Evolutionary conservation across 495 filamentous ascomycete genomes (phyloP).

Genomic region (Penicillium waksmanii): DNA sequence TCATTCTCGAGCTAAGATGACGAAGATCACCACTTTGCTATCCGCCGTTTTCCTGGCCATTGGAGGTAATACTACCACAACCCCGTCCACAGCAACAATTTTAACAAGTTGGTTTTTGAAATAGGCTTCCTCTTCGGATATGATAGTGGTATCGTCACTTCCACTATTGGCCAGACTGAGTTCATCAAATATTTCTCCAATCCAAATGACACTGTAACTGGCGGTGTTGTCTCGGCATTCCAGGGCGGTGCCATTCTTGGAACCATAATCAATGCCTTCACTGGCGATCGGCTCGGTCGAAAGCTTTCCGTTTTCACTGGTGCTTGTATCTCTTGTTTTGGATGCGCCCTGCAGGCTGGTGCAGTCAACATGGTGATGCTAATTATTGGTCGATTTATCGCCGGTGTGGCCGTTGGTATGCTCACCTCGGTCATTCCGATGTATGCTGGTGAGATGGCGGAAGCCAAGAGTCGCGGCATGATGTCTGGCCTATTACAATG

Average conservation of each 20-base stretch:
- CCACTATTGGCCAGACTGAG: conserved; percentile 40
- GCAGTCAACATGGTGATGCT: conserved; percentile 52
- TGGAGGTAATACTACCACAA: conserved; percentile 23
- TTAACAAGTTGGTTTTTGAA: not conserved
- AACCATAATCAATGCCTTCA: conserved; percentile 45
- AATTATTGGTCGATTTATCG: conserved; percentile 50
- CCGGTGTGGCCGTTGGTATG: conserved; percentile 51
- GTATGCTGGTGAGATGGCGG: conserved; percentile 35
- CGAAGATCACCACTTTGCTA: conserved; percentile 25
- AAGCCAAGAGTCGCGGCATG: conserved; percentile 26
- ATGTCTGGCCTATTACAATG: conserved; percentile 34
- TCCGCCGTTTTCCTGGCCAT: conserved; percentile 32
- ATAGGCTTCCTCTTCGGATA: conserved; percentile 40
- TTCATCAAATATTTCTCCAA: conserved; percentile 46
- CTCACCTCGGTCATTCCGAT: conserved; percentile 50
- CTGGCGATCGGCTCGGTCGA: conserved; percentile 47
- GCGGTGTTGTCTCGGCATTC: conserved; percentile 54
- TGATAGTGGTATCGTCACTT: conserved; percentile 47
- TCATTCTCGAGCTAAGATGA: conserved; percentile 8
- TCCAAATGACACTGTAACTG: conserved; percentile 40
- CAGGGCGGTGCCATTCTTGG: conserved; percentile 49
- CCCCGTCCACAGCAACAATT: not conserved
- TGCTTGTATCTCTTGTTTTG: conserved; percentile 43
- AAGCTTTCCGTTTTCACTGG: conserved; percentile 48
- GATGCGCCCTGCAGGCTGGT: conserved; percentile 49